These are phyloP conservation scores for Heliamphora pulchella DNA, from an alignment of 179 eudicot genomes.

Conservation along the genomic window DNA sequence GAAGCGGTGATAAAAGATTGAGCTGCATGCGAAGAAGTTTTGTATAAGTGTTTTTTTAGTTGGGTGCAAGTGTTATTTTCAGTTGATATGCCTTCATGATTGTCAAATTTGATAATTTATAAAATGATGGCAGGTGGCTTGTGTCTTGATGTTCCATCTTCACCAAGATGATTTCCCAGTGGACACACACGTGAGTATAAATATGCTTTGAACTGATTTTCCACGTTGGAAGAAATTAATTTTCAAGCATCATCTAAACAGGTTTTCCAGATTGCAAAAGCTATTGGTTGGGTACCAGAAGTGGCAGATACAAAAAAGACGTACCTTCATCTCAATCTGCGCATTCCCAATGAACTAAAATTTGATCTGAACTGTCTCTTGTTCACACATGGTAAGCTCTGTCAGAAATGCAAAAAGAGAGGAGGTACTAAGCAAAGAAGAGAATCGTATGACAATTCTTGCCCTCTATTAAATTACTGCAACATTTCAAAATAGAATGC, in stretches of 20 bases:
- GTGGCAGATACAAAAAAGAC: constrained; percentile 72
- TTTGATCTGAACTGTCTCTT: constrained; percentile 81
- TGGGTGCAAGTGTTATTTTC: neutral
- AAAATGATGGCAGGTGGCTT: constrained; percentile 63
- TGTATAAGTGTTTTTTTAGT: neutral
- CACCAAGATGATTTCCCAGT: constrained; percentile 86
- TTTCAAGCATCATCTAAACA: constrained; percentile 26
- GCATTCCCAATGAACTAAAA: constrained; percentile 67
- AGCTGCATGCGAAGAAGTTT: neutral
- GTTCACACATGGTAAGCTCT: constrained; percentile 76
- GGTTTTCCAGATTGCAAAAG: constrained; percentile 76
- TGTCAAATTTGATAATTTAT: neutral
- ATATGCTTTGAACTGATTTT: constrained; percentile 6
- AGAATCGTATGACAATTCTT: constrained; percentile 31
- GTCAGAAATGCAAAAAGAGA: constrained; percentile 53
- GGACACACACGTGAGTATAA: constrained; percentile 68
- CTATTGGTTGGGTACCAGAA: constrained; percentile 67
- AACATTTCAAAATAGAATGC: constrained; percentile 22
- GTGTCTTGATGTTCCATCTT: constrained; percentile 79
- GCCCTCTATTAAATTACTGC: constrained; percentile 54
- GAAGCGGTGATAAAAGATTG: neutral
- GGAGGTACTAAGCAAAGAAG: constrained; percentile 31
- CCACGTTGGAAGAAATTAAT: constrained; percentile 12
- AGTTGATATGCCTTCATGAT: neutral
- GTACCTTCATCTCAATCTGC: constrained; percentile 65